Base-by-base conservation (phyloP, 257 asterid genomes). In the Solanum phureja region DNA sequence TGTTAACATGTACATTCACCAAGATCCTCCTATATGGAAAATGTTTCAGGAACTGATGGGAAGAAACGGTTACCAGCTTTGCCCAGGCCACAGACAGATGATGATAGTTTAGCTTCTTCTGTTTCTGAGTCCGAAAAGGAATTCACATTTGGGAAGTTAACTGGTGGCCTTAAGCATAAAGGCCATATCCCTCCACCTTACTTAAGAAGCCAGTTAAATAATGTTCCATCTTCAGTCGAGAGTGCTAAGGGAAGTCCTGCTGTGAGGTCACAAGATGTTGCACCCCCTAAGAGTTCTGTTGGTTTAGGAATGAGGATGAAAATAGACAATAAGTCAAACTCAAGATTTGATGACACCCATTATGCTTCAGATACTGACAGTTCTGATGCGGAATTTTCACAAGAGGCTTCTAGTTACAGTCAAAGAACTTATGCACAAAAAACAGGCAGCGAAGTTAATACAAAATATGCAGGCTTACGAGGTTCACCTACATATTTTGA, bases 111-210 rank as follows among this genome's bases (percentile, higher is more conserved):
- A 24, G 74, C 86, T 35, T 58, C 42, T 87, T 90, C 89, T 7
- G 86, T 52, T 91, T 87, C 92, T 35, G 91, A 88, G 44, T 86
- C 84, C 40, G 92, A 74, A 72, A 92, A 38, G 79, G 93, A 88
- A 68, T 93, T 97, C 89, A 91, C 91, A 86, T 93, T 93, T 75
- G 97, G 93, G 75, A 94, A 90, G 88, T 91, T 97, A 89, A 95
- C 98, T 5, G 99, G 99, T 84, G 99, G 99, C 87, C 82, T 95
- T 40, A 94, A 96, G 71, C 98, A 97, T 68, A 97, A 95, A 91
- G 92, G 95, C 42, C 83, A 92, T 88, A 85, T 38, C 34, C 92
- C 79, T 85, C 98, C 94, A 38, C 91, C 96, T 85, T 91, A 88
- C 91, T 86, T 90, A 58, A 95, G 92, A 87, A 89, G 88, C 79